These are phyloP conservation scores for Trametes villosa DNA, from an alignment of 768 basidiomycete genomes.

Conservation along the genomic window DNA sequence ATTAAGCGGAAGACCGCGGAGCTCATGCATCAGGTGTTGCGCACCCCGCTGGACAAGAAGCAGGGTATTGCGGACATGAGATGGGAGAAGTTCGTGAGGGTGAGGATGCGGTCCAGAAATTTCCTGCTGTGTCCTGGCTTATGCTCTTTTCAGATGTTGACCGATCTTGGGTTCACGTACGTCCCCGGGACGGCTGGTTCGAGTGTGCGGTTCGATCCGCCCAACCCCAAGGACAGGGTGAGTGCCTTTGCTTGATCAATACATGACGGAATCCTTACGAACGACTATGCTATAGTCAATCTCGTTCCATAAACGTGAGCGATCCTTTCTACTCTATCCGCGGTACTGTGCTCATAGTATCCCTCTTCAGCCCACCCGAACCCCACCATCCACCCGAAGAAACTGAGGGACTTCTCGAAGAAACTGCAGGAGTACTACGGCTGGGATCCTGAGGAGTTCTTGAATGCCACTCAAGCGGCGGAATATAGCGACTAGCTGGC, in stretches of 20 bases:
- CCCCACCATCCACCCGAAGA: slow-evolving; percentile 56
- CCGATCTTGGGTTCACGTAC: slow-evolving; percentile 75
- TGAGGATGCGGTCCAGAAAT: slow-evolving; percentile 29
- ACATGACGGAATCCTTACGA: neutral
- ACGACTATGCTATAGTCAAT: slow-evolving; percentile 52
- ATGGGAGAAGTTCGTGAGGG: slow-evolving; percentile 82
- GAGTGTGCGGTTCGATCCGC: slow-evolving; percentile 82
- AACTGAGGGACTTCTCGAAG: slow-evolving; percentile 58
- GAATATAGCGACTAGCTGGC: slow-evolving; percentile 3
- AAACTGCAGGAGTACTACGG: slow-evolving; percentile 67
- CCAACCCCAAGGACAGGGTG: slow-evolving; percentile 52
- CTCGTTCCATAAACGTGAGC: slow-evolving; percentile 74
- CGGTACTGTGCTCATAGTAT: neutral
- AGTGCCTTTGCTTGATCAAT: slow-evolving; percentile 24
- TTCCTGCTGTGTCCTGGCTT: neutral
- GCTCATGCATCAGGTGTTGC: slow-evolving; percentile 68
- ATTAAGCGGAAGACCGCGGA: slow-evolving; percentile 61
- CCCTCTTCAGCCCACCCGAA: slow-evolving; percentile 68
- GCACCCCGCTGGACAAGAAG: slow-evolving; percentile 57
- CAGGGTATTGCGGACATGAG: slow-evolving; percentile 64
- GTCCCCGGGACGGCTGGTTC: slow-evolving; percentile 80
- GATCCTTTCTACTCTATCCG: neutral
- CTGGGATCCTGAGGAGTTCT: slow-evolving; percentile 57
- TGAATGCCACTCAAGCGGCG: slow-evolving; percentile 17
- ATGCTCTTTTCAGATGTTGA: slow-evolving; percentile 60